These are phyloP conservation scores for Oidiodendron maius DNA, from an alignment of 495 filamentous ascomycete genomes.

Conservation along the genomic window DNA sequence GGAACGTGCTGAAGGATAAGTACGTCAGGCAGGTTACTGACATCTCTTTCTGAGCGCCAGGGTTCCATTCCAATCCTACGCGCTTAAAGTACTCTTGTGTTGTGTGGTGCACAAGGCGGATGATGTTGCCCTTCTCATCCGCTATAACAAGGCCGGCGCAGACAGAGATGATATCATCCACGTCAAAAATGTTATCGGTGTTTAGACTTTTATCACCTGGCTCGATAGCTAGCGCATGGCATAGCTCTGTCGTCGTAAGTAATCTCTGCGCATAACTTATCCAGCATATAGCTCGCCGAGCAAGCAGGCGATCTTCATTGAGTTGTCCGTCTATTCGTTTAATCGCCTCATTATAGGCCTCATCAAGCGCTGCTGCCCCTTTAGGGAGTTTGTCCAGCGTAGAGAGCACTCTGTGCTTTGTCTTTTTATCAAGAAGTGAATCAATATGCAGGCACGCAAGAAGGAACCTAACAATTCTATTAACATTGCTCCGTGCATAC, in stretches of 20 bases:
- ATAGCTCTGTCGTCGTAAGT: constrained; percentile 11
- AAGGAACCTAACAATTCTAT: neutral
- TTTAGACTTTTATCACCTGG: constrained; percentile 19
- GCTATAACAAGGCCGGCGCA: constrained; percentile 41
- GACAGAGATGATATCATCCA: constrained; percentile 14
- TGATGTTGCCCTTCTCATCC: constrained; percentile 36
- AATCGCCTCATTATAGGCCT: neutral
- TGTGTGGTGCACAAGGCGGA: constrained; percentile 52
- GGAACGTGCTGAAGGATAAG: constrained; percentile 23
- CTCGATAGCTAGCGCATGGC: constrained; percentile 6
- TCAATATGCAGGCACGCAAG: neutral
- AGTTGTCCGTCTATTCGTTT: neutral
- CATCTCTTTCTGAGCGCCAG: constrained; percentile 31
- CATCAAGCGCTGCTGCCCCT: neutral
- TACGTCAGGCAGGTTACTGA: constrained; percentile 36
- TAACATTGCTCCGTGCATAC: neutral
- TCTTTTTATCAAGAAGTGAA: neutral
- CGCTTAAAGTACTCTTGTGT: constrained; percentile 44
- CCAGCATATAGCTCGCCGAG: too few relatives aligned
- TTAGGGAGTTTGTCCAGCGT: neutral
- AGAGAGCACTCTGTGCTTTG: neutral
- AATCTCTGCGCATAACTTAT: neutral
- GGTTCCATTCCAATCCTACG: constrained; percentile 26
- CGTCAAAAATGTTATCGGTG: constrained; percentile 23
- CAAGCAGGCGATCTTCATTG: neutral